Evolutionary conservation across 2,329 filamentous ascomycete genomes (phyloP).

Genomic region (Drechslerella coelobrocha): DNA sequence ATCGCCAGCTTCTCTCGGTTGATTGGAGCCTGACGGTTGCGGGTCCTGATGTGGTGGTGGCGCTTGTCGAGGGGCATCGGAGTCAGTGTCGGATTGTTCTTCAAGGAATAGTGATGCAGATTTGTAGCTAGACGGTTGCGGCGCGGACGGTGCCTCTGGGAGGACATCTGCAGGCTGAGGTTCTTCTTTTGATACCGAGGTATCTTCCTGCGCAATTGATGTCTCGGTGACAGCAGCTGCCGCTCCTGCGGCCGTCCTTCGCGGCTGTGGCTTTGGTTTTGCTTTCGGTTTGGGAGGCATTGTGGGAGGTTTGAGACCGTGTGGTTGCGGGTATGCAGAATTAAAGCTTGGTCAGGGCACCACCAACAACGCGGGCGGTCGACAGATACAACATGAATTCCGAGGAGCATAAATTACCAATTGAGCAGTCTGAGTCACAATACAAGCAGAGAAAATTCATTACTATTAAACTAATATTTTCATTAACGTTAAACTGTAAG

Average conservation of each 20-base stretch:
- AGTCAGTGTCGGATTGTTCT: constrained; percentile 38
- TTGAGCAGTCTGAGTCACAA: no score
- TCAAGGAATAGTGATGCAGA: constrained; percentile 36
- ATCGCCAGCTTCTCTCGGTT: background rate
- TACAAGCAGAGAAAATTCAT: no score
- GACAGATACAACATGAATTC: constrained; percentile 1
- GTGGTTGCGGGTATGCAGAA: background rate
- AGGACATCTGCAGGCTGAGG: constrained; percentile 10
- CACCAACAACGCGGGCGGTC: background rate
- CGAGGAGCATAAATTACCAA: no score
- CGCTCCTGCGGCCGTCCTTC: constrained; percentile 12
- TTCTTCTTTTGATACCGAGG: constrained; percentile 22
- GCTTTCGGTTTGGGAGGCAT: constrained; percentile 36
- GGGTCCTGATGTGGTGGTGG: background rate
- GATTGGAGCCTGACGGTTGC: no score
- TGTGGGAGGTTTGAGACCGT: constrained; percentile 2
- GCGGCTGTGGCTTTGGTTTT: constrained; percentile 38
- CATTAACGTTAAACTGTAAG: no score
- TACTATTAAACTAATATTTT: no score
- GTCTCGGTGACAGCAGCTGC: background rate
- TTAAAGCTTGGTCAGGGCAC: background rate
- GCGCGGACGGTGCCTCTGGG: background rate
- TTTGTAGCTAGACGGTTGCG: constrained; percentile 23
- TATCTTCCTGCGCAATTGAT: background rate
- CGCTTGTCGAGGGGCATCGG: constrained; percentile 2